These are phyloP conservation scores for Rhizopogon rudus DNA, from an alignment of 768 basidiomycete genomes.

Conservation along the genomic window DNA sequence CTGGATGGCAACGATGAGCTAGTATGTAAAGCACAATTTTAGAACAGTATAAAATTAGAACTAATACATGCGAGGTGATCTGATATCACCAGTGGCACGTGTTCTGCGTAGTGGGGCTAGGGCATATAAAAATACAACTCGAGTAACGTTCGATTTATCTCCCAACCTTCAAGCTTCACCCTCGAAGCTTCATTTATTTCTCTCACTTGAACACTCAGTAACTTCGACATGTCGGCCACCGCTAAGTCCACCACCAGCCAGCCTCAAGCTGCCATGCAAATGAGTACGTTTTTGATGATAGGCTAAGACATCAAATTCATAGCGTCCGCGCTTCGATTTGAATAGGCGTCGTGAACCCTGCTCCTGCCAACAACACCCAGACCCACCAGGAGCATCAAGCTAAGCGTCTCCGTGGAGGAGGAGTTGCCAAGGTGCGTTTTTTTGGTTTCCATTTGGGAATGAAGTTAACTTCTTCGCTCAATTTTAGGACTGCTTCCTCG, in stretches of 20 bases:
- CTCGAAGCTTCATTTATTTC: not conserved
- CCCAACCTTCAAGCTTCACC: not conserved
- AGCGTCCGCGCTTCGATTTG: not conserved
- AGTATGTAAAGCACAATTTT: not conserved
- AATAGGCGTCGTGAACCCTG: conserved; percentile 43
- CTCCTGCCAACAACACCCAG: conserved; percentile 30
- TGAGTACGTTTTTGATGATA: conserved; percentile 43
- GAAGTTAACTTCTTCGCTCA: not conserved
- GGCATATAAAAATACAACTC: conserved; percentile 1
- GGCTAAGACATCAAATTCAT: not conserved
- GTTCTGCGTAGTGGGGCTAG: conserved; percentile 2
- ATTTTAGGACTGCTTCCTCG: conserved; percentile 62
- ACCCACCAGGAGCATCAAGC: conserved; percentile 41
- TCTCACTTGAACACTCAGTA: conserved; percentile 18
- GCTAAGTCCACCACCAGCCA: conserved; percentile 40
- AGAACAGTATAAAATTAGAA: not conserved
- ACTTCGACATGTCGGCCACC: conserved; percentile 24
- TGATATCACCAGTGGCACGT: conserved; percentile 7
- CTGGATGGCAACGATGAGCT: not conserved
- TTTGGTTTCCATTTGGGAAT: not conserved
- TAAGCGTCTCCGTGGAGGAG: conserved; percentile 64
- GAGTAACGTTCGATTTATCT: not conserved
- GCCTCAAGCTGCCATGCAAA: conserved; percentile 54
- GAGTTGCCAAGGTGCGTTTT: conserved; percentile 52
- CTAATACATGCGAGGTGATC: not conserved